Conservation (phyloP, 2,329 filamentous ascomycete species). For the Fusarium goolgardi region DNA sequence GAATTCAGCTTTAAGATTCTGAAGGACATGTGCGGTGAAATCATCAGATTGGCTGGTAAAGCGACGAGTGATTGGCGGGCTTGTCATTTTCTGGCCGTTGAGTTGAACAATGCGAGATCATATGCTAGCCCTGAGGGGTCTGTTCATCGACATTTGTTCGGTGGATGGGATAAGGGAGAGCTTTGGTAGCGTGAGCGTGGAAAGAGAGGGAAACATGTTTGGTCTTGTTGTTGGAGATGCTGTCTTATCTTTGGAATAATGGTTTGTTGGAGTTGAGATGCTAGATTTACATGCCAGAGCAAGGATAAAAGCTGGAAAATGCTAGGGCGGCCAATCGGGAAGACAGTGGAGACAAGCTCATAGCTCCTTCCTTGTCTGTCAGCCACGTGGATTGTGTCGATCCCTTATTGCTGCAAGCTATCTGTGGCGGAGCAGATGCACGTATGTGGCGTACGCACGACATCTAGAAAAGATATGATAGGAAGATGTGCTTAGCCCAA, state of each 20-base stretch:
- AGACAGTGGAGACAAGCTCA: slow-evolving; percentile 19
- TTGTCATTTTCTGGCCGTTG: slow-evolving; percentile 32
- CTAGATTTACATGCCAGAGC: background rate
- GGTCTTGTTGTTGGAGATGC: background rate
- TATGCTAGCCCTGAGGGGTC: slow-evolving; percentile 31
- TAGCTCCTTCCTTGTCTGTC: slow-evolving; percentile 24
- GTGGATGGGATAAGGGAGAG: slow-evolving; percentile 15
- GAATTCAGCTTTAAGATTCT: slow-evolving; percentile 15
- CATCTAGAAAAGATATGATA: background rate
- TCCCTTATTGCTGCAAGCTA: background rate
- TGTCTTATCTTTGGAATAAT: background rate
- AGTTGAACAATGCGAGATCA: slow-evolving; percentile 24
- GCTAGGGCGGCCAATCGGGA: slow-evolving; percentile 42
- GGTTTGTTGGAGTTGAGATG: slow-evolving; percentile 13
- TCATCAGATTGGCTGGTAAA: slow-evolving; percentile 21
- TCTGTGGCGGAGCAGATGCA: slow-evolving; percentile 21
- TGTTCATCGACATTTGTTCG: slow-evolving; percentile 30
- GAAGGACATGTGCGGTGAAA: slow-evolving; percentile 12
- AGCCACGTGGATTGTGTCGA: slow-evolving; percentile 39
- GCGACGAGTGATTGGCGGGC: slow-evolving; percentile 30
- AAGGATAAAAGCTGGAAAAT: slow-evolving; percentile 17
- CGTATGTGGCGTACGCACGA: slow-evolving; percentile 19
- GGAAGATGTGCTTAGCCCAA: slow-evolving; percentile 24
- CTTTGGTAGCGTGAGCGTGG: background rate
- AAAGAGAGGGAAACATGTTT: background rate